A percentile compares a stretch with the other conserved stretches of the same genome.
Evolutionary conservation across 2,329 filamentous ascomycete genomes (phyloP).

Genomic region (Trichothecium roseum): DNA sequence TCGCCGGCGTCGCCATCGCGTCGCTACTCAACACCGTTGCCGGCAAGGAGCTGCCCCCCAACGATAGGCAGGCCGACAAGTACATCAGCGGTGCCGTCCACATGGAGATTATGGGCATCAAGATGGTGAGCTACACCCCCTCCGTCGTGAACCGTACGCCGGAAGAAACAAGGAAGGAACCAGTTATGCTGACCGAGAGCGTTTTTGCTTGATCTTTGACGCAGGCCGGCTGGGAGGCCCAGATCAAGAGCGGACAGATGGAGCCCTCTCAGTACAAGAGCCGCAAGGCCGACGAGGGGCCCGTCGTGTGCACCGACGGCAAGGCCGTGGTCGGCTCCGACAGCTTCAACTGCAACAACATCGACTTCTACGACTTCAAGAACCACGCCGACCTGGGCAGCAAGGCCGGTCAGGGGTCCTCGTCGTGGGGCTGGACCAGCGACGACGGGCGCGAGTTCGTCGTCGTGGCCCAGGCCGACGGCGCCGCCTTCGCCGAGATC

Average conservation of each 20-base stretch:
- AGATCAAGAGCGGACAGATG: conserved; percentile 2
- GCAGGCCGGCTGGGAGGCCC: conserved; percentile 2
- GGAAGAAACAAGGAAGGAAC: too few relatives aligned
- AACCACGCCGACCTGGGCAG: conserved; percentile 37
- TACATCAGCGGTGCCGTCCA: conserved; percentile 4
- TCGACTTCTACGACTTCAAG: conserved; percentile 42
- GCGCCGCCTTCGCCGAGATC: conserved; percentile 34
- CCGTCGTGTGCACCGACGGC: conserved; percentile 2
- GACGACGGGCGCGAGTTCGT: conserved; percentile 33
- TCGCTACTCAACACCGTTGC: neutral
- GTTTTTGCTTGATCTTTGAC: neutral
- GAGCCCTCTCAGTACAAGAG: conserved; percentile 3
- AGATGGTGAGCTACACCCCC: neutral
- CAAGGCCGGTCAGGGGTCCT: conserved; percentile 17
- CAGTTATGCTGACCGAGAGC: neutral
- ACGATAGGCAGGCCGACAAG: neutral
- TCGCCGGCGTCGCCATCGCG: conserved; percentile 1
- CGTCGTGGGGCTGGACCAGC: conserved; percentile 29
- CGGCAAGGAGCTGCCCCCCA: conserved; percentile 3
- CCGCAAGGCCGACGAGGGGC: neutral
- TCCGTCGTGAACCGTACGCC: too few relatives aligned
- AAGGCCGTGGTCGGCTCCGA: conserved; percentile 27
- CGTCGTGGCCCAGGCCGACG: conserved; percentile 31
- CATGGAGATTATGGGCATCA: conserved; percentile 3
- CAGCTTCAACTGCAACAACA: conserved; percentile 31